Percentiles rank a stretch among this genome's conserved stretches.
These are phyloP conservation scores for Musa beccarii DNA, from an alignment of 176 grass and related monocot genomes.

Conservation along the genomic window DNA sequence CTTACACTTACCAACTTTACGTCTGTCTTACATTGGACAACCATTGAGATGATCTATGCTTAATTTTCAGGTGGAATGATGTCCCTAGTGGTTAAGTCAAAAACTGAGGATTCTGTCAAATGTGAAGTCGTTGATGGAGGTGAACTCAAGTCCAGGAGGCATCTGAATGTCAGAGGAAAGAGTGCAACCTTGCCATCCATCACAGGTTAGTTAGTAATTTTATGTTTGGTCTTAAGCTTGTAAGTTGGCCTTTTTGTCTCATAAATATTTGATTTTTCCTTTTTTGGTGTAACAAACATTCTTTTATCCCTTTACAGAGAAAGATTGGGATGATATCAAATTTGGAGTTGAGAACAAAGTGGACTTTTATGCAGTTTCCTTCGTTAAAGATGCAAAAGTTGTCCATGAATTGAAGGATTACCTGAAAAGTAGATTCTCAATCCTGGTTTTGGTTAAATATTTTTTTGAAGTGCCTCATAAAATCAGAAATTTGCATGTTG, in stretches of 20 bases:
- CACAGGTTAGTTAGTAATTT: conserved; percentile 44
- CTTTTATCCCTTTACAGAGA: conserved; percentile 52
- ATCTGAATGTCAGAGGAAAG: conserved; percentile 96
- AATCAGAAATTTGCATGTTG: background rate
- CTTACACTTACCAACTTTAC: background rate
- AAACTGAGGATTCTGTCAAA: conserved; percentile 86
- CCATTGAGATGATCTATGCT: background rate
- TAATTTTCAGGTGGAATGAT: conserved; percentile 93
- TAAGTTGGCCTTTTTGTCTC: background rate
- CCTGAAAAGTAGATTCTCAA: conserved; percentile 57
- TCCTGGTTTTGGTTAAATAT: background rate
- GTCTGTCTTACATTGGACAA: background rate
- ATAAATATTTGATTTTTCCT: background rate
- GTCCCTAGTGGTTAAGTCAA: conserved; percentile 80
- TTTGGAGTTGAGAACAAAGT: conserved; percentile 98
- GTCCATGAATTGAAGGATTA: conserved; percentile 96
- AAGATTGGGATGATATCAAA: conserved; percentile 99
- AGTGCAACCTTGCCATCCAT: conserved; percentile 98
- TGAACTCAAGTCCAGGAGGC: conserved; percentile 92
- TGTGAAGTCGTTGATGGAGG: conserved; percentile 96
- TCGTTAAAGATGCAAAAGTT: conserved; percentile 98
- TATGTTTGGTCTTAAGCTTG: background rate
- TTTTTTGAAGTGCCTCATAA: background rate
- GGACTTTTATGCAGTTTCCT: conserved; percentile 98
- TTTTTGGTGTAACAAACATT: background rate